Evolutionary conservation across 768 basidiomycete genomes (phyloP).

Genomic region (Boletus subcaerulescens): DNA sequence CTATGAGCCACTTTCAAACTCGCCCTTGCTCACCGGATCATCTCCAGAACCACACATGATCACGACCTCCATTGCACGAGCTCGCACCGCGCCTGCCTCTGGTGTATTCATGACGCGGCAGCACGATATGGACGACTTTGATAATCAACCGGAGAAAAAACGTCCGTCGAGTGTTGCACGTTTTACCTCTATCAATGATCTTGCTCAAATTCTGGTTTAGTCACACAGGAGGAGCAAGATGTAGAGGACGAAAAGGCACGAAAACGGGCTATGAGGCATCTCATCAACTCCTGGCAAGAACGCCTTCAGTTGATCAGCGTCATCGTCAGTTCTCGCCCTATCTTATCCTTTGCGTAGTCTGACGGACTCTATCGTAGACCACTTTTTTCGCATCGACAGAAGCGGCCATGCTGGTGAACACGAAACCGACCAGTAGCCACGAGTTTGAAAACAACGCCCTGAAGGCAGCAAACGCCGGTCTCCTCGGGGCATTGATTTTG

Average conservation of each 20-base stretch:
- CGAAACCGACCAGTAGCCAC: constrained; percentile 29
- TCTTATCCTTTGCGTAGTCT: background rate
- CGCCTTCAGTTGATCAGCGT: constrained; percentile 58
- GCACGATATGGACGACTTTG: constrained; percentile 3
- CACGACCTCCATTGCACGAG: constrained; percentile 5
- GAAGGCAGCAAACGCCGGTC: constrained; percentile 42
- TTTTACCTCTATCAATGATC: background rate
- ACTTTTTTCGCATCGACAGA: constrained; percentile 63
- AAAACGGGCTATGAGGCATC: constrained; percentile 44
- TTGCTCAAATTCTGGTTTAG: constrained; percentile 19
- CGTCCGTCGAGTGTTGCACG: constrained; percentile 10
- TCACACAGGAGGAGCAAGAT: constrained; percentile 50
- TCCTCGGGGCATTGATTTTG: constrained; percentile 50
- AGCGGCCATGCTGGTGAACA: constrained; percentile 47
- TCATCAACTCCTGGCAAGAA: constrained; percentile 61
- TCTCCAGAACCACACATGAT: constrained; percentile 9
- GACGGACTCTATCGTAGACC: constrained; percentile 35
- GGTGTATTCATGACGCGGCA: constrained; percentile 16
- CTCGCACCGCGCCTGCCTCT: constrained; percentile 9
- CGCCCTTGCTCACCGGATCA: background rate
- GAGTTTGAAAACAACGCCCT: constrained; percentile 13
- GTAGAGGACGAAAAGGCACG: constrained; percentile 43
- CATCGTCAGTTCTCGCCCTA: constrained; percentile 39
- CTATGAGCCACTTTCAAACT: background rate
- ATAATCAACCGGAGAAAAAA: constrained; percentile 10